Percentiles rank a stretch among this genome's conserved stretches.
These are phyloP conservation scores for Tricholoma furcatifolium DNA, from an alignment of 768 basidiomycete species.

Conservation along the genomic window DNA sequence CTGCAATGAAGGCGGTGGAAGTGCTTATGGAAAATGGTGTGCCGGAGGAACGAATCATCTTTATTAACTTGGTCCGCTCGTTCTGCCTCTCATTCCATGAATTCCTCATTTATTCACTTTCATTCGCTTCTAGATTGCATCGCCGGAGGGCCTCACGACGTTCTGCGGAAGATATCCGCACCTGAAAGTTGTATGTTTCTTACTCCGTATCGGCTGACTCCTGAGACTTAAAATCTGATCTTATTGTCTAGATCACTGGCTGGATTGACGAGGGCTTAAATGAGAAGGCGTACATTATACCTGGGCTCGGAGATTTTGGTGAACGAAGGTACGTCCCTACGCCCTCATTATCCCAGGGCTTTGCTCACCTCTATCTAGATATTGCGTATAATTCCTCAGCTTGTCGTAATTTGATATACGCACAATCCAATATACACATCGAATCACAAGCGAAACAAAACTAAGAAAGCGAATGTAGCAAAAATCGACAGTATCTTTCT, in stretches of 20 bases:
- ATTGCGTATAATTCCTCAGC: constrained; percentile 4
- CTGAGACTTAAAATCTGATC: background rate
- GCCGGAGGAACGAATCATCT: constrained; percentile 91
- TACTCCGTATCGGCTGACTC: background rate
- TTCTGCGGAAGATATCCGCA: constrained; percentile 77
- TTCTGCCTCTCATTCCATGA: background rate
- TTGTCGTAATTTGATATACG: background rate
- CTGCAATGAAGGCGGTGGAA: constrained; percentile 96
- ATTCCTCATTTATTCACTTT: background rate
- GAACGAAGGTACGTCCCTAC: constrained; percentile 62
- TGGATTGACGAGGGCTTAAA: constrained; percentile 96
- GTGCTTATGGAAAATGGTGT: constrained; percentile 91
- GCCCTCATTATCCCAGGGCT: background rate
- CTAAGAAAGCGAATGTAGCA: no score
- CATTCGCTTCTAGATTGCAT: constrained; percentile 77
- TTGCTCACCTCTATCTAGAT: background rate
- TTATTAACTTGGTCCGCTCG: constrained; percentile 80
- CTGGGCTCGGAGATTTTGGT: constrained; percentile 97
- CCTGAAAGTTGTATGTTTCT: constrained; percentile 67
- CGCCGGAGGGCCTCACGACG: constrained; percentile 83
- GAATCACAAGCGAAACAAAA: background rate
- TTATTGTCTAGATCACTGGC: constrained; percentile 69
- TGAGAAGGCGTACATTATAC: constrained; percentile 87
- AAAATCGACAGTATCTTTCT: no score
- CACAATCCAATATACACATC: background rate